phyloP scores from a whole-genome alignment of 768 basidiomycete species.

The Tulasnella sp. region DNA sequence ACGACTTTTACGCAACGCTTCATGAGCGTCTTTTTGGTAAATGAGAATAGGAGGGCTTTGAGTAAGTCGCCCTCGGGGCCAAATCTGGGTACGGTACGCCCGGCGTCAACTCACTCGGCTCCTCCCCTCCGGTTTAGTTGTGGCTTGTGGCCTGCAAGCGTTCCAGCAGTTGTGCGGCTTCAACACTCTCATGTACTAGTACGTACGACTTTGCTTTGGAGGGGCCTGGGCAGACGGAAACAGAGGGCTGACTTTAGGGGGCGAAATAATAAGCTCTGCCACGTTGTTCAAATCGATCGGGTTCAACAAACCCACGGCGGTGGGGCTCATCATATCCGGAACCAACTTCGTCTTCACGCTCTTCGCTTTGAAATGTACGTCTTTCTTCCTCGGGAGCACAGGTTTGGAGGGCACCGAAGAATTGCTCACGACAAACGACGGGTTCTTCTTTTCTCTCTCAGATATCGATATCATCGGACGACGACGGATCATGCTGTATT shows the following conservation, averaged over 20 bases:
- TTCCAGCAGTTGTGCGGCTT: conserved; percentile 82
- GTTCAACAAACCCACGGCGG: conserved; percentile 76
- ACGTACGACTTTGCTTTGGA: not conserved
- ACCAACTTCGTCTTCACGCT: conserved; percentile 78
- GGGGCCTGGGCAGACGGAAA: not conserved
- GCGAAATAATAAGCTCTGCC: conserved; percentile 61
- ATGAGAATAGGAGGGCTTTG: conserved; percentile 63
- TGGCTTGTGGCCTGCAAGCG: conserved; percentile 76
- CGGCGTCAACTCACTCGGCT: not conserved
- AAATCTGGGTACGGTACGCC: not conserved
- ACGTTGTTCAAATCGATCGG: conserved; percentile 77
- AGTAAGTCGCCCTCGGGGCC: conserved; percentile 42
- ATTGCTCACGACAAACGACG: not conserved
- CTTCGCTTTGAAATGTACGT: conserved; percentile 55
- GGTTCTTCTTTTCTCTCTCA: no score
- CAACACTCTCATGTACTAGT: conserved; percentile 56
- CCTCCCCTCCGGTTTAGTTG: conserved; percentile 41
- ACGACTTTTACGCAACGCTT: conserved; percentile 59
- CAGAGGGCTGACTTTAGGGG: not conserved
- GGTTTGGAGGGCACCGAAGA: not conserved
- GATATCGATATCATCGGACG: conserved; percentile 67
- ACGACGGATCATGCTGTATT: conserved; percentile 63
- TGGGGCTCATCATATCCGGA: conserved; percentile 71
- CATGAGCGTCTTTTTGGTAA: conserved; percentile 51
- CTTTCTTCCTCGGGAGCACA: not conserved